Base-by-base conservation (phyloP, 1,284 basidiomycete species). In the Singerocomus inundabilis region DNA sequence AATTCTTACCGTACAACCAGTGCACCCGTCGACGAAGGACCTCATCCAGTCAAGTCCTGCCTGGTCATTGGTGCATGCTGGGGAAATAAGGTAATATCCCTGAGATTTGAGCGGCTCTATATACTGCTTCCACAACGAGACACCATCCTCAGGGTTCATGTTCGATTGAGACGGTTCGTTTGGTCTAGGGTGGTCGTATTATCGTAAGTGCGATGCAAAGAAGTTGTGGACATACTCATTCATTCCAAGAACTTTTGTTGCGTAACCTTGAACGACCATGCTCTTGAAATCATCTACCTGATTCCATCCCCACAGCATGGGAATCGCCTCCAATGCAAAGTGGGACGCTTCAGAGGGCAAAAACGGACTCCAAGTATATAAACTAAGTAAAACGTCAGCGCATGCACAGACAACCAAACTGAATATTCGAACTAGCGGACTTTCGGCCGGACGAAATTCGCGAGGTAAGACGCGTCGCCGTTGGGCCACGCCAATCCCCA, bases 1-100 rank as follows among this genome's bases (percentile, higher is more conserved):
- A 40, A 40, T 6, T 8, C 59, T 35, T 56, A 88, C 82, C 3
- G 59, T 65, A 71, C 84, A 84, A 43, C 69, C 77, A 4, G 54
- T 46, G 60, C 84, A 88, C 3, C 72, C 70, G 1, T 51, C 49
- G 37, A 85, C 59, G 71, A 91, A 90, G 18, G 75, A 56, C 48
- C 75, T 47, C 69, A 88, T 72, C 90, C 88, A 82, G 29, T 63
- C 57, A 48, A 72, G 72, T 40, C 88, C 90, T 43, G 70, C 70
- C 16, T 81, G 78, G 49, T 78, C 80, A 33, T 79, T 82, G 32
- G 88, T 87, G 52, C 78, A 78, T 32, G 88, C 85, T 15, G 91
- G 88, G 26, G 81, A 77, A 54, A 85, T 74, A 38, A 89, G 75
- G 34, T 67, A 68, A 67, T 83, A 84, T 21, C 88, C 89, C 37